Evolutionary conservation across 345 rosid species (phyloP).

Genomic region (Sisymbrium irio): DNA sequence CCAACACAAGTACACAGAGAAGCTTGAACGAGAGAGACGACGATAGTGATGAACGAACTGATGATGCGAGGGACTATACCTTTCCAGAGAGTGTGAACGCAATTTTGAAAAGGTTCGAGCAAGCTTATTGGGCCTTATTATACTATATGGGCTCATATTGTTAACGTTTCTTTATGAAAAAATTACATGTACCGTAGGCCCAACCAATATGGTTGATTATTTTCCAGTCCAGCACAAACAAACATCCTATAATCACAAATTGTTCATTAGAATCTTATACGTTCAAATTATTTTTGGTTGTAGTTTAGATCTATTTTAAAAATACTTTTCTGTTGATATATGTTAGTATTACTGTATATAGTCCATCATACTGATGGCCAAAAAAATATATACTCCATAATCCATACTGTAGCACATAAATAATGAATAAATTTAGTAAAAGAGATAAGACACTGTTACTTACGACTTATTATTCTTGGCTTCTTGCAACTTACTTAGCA

Average conservation of each 20-base stretch:
- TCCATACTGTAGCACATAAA: not conserved
- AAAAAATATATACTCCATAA: not conserved
- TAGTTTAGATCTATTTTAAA: not conserved
- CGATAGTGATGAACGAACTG: not conserved
- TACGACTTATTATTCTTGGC: not conserved
- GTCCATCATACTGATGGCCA: not conserved
- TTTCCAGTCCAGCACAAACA: not conserved
- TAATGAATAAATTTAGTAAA: not conserved
- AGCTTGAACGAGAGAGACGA: slow-evolving; percentile 16
- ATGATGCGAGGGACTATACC: slow-evolving; percentile 13
- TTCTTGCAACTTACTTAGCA: not conserved
- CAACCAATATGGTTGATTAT: not conserved
- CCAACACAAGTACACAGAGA: not conserved
- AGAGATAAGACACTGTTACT: not conserved
- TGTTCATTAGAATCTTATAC: too few relatives aligned
- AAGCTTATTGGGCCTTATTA: not conserved
- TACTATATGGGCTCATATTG: not conserved
- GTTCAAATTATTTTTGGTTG: not conserved
- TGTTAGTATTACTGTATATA: not conserved
- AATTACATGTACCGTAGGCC: not conserved
- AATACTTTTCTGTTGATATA: not conserved
- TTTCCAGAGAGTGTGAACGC: not conserved
- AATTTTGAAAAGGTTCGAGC: not conserved
- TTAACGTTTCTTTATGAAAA: not conserved
- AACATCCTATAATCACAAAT: not conserved